These are phyloP conservation scores for Murraya paniculata DNA, from an alignment of 345 rosid species.

Conservation along the genomic window DNA sequence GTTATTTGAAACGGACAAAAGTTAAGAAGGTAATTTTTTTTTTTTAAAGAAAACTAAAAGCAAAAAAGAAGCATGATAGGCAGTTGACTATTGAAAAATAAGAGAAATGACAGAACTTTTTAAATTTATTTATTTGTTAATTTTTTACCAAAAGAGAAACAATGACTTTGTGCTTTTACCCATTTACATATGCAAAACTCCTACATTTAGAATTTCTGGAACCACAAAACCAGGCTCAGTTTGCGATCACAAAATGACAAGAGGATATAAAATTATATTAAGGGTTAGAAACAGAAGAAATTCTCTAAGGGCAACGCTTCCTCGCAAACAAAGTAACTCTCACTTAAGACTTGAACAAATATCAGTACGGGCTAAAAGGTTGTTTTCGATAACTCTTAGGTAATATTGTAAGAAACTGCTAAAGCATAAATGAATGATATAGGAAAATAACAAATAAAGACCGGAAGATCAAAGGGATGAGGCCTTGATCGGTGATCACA, in stretches of 20 bases:
- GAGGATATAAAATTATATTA: too few species aligned
- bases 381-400: background rate
- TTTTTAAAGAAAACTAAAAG: background rate
- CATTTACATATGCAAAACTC: background rate
- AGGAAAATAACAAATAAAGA: background rate
- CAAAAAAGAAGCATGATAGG: background rate
- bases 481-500: background rate
- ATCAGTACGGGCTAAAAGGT: background rate
- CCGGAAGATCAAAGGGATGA: background rate
- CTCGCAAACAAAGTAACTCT: background rate
- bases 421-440: background rate
- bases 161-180: background rate
- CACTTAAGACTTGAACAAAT: background rate
- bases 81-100: background rate
- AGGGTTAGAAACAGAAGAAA: background rate
- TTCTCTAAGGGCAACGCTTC: background rate
- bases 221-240: too few species aligned
- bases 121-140: background rate
- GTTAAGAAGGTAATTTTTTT: background rate
- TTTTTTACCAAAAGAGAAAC: background rate
- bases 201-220: too few species aligned
- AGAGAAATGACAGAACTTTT: background rate
- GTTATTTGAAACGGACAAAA: background rate
- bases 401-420: background rate
- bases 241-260: background rate